phyloP scores from a whole-genome alignment of 257 asterid genomes.

The Catharanthus roseus region DNA sequence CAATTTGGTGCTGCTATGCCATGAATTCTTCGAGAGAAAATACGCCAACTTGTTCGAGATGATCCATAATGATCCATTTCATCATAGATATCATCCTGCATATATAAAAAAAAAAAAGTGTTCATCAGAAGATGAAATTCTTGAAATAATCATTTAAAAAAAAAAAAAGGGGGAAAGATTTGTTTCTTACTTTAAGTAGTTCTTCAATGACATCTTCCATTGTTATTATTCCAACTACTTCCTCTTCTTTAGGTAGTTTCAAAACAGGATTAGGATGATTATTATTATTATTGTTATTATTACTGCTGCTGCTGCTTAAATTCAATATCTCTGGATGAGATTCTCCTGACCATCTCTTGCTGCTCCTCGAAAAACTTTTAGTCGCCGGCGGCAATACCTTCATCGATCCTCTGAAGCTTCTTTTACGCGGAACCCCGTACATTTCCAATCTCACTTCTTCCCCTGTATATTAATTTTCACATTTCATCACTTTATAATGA shows the following conservation, averaged over 20 bases:
- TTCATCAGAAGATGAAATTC: neutral
- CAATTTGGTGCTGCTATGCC: constrained; percentile 1
- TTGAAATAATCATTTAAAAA: neutral
- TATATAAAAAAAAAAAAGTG: too few relatives aligned
- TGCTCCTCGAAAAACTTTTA: constrained; percentile 17
- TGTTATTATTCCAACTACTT: constrained; percentile 33
- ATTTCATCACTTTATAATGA: neutral
- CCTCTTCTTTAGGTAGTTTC: constrained; percentile 19
- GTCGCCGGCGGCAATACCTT: constrained; percentile 17
- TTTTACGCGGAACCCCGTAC: constrained; percentile 11
- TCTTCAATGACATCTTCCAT: constrained; percentile 42
- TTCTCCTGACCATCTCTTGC: constrained; percentile 38
- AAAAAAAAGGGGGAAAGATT: neutral
- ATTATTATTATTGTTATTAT: too few relatives aligned
- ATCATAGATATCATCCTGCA: constrained; percentile 36
- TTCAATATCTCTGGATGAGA: constrained; percentile 33
- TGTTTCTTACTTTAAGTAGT: constrained; percentile 22
- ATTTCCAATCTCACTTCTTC: constrained; percentile 29
- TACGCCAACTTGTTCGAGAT: constrained; percentile 5
- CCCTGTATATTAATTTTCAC: neutral
- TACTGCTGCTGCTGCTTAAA: too few relatives aligned
- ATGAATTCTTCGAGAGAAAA: neutral
- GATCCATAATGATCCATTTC: constrained; percentile 24
- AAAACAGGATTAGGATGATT: constrained; percentile 22
- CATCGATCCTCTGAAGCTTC: constrained; percentile 22